Base-by-base conservation (phyloP, 2,329 filamentous ascomycete species). In the Tolypocladium cylindrosporum region DNA sequence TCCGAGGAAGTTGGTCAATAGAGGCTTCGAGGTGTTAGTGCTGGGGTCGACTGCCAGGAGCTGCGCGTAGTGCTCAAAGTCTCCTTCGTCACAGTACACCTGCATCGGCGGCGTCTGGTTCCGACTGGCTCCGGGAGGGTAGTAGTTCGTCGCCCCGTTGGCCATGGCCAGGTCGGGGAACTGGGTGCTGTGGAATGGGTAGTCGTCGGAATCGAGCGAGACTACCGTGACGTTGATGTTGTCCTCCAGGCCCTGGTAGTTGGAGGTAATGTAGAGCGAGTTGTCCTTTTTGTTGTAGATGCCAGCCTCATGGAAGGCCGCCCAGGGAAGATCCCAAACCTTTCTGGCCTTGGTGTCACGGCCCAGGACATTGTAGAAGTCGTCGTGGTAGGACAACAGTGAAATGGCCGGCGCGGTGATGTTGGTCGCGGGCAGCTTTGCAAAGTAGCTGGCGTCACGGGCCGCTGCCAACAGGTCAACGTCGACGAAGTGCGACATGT, bases 1-100 rank as follows among this genome's bases (percentile, higher is more conserved):
- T 21, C 83, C 82, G 55, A 82, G 82, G 66, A 75, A 87, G 66
- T 81, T 83, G 62, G 83, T 83, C 19, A 87, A 58, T 14, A 87
- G 69, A 0, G 77, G 76, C 75, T 6, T 3, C 21, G 9, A 10
- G 1, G 3, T 14, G 1, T 61, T 7, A 58, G 61, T 54, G 6
- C 24, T 58, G 0, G 19, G 37, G 24, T 58, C 53, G 36, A 60
- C 54, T 54, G 54, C 57, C n/a, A 60, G 14, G 8, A 61, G 67
- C 66, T 60, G 79, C 76, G 65, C 5, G 77, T 78, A 0, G 77
- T 77, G 62, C 81, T 82, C 65, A 80, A 80, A 0, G 79, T 79
- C 19, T 71, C 70, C 16, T 62, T 63, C 57, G 50, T 60, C 58
- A 51, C 59, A 60, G 51, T 58, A 60, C 10, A 62, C 52, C 39